These are phyloP conservation scores for Colletotrichum cordylinicola DNA, from an alignment of 2,329 filamentous ascomycete species.

Conservation along the genomic window DNA sequence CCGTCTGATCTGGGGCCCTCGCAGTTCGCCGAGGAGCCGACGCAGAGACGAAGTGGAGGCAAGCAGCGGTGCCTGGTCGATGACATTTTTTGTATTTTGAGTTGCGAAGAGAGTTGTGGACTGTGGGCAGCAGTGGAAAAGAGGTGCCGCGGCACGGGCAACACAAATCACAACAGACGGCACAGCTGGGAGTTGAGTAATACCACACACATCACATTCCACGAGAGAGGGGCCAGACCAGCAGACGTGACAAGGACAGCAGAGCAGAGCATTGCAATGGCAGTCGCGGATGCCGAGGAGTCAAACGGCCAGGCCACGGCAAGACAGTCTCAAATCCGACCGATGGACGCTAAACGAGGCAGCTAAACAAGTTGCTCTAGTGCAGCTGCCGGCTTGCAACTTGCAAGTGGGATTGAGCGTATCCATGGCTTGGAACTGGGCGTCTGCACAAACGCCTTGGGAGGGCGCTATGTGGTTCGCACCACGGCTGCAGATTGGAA, in stretches of 20 bases:
- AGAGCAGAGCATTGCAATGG: background rate
- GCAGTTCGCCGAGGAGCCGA: slow-evolving; percentile 21
- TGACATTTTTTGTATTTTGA: background rate
- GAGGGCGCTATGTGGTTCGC: background rate
- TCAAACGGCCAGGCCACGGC: background rate
- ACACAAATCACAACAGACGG: background rate
- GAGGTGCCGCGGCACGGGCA: background rate
- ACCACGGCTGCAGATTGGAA: background rate
- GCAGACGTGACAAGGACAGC: background rate
- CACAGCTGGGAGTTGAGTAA: background rate
- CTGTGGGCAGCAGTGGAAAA: background rate
- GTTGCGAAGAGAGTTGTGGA: background rate
- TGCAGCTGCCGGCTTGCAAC: background rate
- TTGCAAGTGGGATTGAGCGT: background rate
- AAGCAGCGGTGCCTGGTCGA: background rate
- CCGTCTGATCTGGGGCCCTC: slow-evolving; percentile 14
- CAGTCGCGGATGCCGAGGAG: background rate
- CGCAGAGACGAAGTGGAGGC: slow-evolving; percentile 8
- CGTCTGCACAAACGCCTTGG: background rate
- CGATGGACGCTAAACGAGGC: background rate
- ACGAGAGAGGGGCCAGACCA: background rate
- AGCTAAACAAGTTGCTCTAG: background rate
- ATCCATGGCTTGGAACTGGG: background rate
- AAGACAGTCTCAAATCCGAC: background rate
- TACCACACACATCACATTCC: background rate